phyloP scores from a whole-genome alignment of 805 yeast species.

The Ogataea ramenticola region DNA sequence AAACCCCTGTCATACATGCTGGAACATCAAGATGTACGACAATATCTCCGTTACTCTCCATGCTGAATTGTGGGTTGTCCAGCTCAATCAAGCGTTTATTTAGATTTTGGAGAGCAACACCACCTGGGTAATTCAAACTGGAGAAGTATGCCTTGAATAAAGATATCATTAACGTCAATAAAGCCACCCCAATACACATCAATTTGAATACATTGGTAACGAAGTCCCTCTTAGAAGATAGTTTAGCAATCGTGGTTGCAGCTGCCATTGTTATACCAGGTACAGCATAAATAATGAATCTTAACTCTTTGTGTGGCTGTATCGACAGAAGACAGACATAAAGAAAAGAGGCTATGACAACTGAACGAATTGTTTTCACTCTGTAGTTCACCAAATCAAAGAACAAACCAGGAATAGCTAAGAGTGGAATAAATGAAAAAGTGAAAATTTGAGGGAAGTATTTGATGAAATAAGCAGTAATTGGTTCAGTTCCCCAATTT shows the following conservation, averaged over 20 bases:
- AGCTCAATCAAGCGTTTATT: conserved; percentile 25
- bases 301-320: conserved; percentile 93
- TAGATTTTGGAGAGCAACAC: conserved; percentile 53
- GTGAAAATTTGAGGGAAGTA: conserved; percentile 40
- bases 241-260: conserved; percentile 30
- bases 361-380: conserved; percentile 30
- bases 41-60: conserved; percentile 7
- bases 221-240: not conserved
- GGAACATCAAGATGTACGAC: conserved; percentile 71
- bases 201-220: conserved; percentile 16
- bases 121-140: conserved; percentile 83
- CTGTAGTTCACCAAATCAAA: conserved; percentile 20
- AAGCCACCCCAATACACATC: conserved; percentile 25
- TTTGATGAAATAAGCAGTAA: conserved; percentile 53
- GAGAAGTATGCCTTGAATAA: conserved; percentile 54
- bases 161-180: conserved; percentile 34
- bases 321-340: conserved; percentile 63
- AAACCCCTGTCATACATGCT: conserved; percentile 83
- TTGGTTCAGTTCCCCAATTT: conserved; percentile 84
- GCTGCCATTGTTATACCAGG: conserved; percentile 64
- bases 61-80: not conserved
- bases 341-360: conserved; percentile 42
- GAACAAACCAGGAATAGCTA: conserved; percentile 27
- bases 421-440: conserved; percentile 37
- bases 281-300: conserved; percentile 71